Conservation (phyloP, 2,329 filamentous ascomycete genomes). For the Nothophaeocryptopus gaeumannii region DNA sequence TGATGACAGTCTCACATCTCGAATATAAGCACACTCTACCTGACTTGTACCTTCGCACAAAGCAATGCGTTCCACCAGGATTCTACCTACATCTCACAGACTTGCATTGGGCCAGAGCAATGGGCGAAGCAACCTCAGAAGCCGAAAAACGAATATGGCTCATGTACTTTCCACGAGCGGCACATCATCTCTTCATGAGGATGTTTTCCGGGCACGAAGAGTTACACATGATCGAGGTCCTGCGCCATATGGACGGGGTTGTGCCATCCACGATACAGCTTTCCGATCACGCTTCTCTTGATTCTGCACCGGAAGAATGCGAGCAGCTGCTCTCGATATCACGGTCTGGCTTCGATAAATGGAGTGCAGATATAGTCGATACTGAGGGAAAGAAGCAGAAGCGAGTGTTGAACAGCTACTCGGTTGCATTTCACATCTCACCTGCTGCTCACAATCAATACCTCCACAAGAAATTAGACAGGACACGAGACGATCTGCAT, state of each 20-base stretch:
- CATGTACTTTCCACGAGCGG: neutral
- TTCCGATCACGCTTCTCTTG: neutral
- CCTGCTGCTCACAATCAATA: neutral
- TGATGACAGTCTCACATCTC: no score
- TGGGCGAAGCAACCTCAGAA: neutral
- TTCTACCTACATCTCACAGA: no score
- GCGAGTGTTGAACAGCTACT: neutral
- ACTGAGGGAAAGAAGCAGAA: neutral
- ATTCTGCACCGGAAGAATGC: neutral
- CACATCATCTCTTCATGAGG: constrained; percentile 1
- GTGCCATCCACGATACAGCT: neutral
- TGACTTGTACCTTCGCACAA: no score
- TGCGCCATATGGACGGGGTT: neutral
- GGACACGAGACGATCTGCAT: no score
- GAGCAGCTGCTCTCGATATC: neutral
- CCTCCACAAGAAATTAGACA: no score
- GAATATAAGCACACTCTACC: no score
- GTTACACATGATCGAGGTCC: neutral
- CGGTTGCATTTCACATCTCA: neutral
- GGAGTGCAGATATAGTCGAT: neutral
- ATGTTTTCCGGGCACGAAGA: neutral
- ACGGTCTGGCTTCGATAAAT: neutral
- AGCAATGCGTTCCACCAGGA: no score
- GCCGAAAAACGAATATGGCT: neutral
- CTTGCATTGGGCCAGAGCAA: no score